A percentile compares a stretch with the other conserved stretches of the same genome.
Conservation (phyloP, 2,329 filamentous ascomycete genomes). For the Drechslerella dactyloides region DNA sequence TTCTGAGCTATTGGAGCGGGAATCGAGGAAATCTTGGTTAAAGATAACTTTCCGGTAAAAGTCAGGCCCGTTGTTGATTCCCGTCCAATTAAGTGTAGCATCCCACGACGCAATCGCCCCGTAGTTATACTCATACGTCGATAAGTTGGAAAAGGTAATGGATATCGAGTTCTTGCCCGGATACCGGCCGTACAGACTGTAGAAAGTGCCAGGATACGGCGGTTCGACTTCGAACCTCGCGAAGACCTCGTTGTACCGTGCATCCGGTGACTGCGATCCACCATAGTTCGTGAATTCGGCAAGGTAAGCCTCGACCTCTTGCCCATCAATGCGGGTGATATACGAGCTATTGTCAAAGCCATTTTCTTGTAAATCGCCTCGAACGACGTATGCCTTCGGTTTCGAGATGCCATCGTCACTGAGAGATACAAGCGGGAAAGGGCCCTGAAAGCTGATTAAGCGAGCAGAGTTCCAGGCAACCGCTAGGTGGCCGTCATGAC, state of each 20-base stretch:
- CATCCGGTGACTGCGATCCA: slow-evolving; percentile 43
- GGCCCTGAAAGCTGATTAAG: slow-evolving; percentile 28
- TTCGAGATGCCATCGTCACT: slow-evolving; percentile 32
- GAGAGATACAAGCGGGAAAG: slow-evolving; percentile 36
- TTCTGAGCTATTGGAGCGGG: not conserved
- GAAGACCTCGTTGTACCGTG: slow-evolving; percentile 42
- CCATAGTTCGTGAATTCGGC: slow-evolving; percentile 35
- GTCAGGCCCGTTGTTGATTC: slow-evolving; percentile 31
- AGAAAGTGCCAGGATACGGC: slow-evolving; percentile 31
- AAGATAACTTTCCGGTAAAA: slow-evolving; percentile 33
- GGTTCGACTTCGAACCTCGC: slow-evolving; percentile 36
- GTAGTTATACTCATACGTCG: slow-evolving; percentile 23
- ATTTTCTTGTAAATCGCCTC: slow-evolving; percentile 15
- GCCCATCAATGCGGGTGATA: slow-evolving; percentile 36
- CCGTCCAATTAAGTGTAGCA: slow-evolving; percentile 29
- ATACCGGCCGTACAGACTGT: slow-evolving; percentile 31
- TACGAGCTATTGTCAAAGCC: slow-evolving; percentile 2
- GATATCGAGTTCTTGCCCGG: slow-evolving; percentile 42
- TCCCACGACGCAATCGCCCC: slow-evolving; percentile 28
- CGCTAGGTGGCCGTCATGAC: slow-evolving; percentile 45
- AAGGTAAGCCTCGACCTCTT: slow-evolving; percentile 36
- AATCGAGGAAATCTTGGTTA: slow-evolving; percentile 30
- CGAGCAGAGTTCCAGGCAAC: slow-evolving; percentile 9
- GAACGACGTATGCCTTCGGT: slow-evolving; percentile 31
- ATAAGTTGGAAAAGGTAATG: slow-evolving; percentile 35